phyloP scores from a whole-genome alignment of 768 basidiomycete genomes.

The Amylocystis lapponica region DNA sequence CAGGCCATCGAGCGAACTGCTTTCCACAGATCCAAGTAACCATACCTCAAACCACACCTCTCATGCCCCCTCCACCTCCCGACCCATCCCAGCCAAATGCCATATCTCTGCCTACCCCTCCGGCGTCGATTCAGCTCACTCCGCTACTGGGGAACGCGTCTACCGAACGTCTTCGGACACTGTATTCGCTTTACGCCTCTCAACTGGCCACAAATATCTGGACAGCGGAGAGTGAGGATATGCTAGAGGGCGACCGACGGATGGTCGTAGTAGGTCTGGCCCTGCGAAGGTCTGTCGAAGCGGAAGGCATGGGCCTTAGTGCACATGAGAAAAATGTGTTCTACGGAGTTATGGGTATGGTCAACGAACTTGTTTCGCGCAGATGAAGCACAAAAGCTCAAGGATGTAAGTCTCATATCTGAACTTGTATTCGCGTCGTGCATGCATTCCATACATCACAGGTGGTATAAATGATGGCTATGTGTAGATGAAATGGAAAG shows the following conservation, averaged over 20 bases:
- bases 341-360: slow-evolving; percentile 38
- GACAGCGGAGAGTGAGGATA: slow-evolving; percentile 40
- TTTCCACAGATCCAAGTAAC: slow-evolving; percentile 69
- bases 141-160: slow-evolving; percentile 73
- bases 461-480: too few species aligned
- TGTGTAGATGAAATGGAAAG: too few species aligned
- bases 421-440: too few species aligned
- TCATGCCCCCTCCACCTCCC: slow-evolving; percentile 35
- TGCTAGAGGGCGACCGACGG: slow-evolving; percentile 39
- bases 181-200: slow-evolving; percentile 78
- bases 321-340: slow-evolving; percentile 35
- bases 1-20: slow-evolving; percentile 1
- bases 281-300: slow-evolving; percentile 35
- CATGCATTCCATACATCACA: too few species aligned
- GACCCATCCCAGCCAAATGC: slow-evolving; percentile 31
- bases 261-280: slow-evolving; percentile 76
- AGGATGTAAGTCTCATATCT: too few species aligned
- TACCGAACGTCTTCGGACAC: slow-evolving; percentile 58
- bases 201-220: slow-evolving; percentile 87
- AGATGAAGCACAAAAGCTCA: slow-evolving; percentile 3
- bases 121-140: slow-evolving; percentile 68
- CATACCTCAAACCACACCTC: slow-evolving; percentile 56
- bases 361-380: slow-evolving; percentile 24
- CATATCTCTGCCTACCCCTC: slow-evolving; percentile 47
- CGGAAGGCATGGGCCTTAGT: slow-evolving; percentile 11